Base-by-base conservation (phyloP, 257 asterid species). In the Prunella vulgaris region DNA sequence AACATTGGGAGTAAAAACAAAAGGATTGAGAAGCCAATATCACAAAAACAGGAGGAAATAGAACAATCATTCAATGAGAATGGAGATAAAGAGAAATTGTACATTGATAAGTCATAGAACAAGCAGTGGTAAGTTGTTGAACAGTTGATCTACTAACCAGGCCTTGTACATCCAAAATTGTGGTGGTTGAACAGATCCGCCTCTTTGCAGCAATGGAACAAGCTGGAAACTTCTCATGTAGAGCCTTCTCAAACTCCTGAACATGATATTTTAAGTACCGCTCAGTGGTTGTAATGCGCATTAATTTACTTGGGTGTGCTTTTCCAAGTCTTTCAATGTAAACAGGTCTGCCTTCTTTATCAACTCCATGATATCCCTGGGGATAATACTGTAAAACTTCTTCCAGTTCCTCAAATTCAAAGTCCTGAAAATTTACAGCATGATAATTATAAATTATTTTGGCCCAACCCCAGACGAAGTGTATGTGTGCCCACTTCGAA, bases 291-390 rank as follows among this genome's bases (percentile, higher is more conserved):
- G 99, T 90, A 71, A 85, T 76, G 60, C 88, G 86, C 92, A 93
- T 76, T 74, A 93, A 75, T 80, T 90, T 90, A 69, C 88, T 85
- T 7, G 95, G 97, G 59, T 93, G 84, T 58, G 97, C 91, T 81
- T 79, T 86, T 77, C 99, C 99, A 64, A 93, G 96, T 81, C 96
- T 85, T 83, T 94, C 98, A 71, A 94, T 89, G 74, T 94, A 94
- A 74, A 94, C 76, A 57, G 99, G 99, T 44, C 98, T 89, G 75
- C 99, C 99, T 81, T 89, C 97, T 79, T 76, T 86, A 79, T 94
- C 99, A 79, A 91, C 92, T 67, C 99, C 99, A 79, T 94, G 99
- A 78, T 89, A 94, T 79, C 99, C 99, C 68, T 94, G 99, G 49
- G 99, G 99, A 70, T 91, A 94, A 79, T 82, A 87, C 52, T 90